A percentile compares a stretch with the other conserved stretches of the same genome.
Conservation (phyloP, 2,329 filamentous ascomycete species). For the Chrysoporthe puriensis region DNA sequence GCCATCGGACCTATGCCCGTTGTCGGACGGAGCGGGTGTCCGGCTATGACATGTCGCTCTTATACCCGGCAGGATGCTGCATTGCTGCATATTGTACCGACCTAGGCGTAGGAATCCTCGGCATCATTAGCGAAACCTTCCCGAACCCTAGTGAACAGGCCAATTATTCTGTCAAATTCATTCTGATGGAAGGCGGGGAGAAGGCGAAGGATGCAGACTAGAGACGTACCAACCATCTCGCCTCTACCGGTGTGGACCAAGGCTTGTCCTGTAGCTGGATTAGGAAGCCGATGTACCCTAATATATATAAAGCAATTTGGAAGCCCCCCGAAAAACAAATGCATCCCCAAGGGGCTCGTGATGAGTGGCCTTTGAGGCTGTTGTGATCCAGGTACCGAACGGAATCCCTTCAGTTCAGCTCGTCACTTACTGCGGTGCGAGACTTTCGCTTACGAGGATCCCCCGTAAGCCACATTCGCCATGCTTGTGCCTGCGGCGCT, state of each 20-base stretch:
- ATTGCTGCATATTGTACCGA: background rate
- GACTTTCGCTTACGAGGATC: background rate
- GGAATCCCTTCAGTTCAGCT: background rate
- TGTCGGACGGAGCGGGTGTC: background rate
- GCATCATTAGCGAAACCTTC: background rate
- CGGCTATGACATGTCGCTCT: background rate
- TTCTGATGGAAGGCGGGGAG: background rate
- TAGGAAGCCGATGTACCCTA: background rate
- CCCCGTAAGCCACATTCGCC: background rate
- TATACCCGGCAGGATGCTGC: background rate
- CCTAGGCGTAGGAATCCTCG: background rate
- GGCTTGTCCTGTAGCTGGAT: background rate
- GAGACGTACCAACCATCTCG: background rate
- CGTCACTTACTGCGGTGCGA: background rate
- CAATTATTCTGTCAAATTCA: background rate
- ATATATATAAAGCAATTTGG: background rate
- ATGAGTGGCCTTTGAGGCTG: background rate
- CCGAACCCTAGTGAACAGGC: background rate
- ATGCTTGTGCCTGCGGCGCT: background rate
- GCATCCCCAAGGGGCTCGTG: background rate
- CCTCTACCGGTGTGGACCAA: background rate
- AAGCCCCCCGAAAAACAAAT: background rate
- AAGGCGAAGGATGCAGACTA: background rate
- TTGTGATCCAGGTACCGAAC: background rate
- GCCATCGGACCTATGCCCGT: background rate